These are phyloP conservation scores for Rhizopus arrhizus DNA, from an alignment of 371 early-diverging fungal genomes.

Conservation along the genomic window DNA sequence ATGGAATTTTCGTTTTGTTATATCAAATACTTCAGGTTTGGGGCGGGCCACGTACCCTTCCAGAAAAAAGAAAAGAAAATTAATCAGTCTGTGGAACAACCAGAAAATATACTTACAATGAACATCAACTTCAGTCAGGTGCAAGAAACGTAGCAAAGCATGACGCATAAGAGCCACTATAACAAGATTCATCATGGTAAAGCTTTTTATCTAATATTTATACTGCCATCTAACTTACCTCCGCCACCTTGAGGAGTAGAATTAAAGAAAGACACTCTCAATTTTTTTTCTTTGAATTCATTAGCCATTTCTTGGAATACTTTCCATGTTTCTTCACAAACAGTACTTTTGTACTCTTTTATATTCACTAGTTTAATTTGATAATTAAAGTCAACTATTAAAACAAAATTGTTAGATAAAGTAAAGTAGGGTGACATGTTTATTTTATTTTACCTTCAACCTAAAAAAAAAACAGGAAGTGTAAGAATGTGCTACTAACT, in stretches of 20 bases:
- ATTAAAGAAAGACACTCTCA: constrained; percentile 75
- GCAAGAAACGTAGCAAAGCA: constrained; percentile 72
- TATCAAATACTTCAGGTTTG: constrained; percentile 80
- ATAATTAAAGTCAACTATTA: constrained; percentile 65
- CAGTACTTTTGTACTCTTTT: constrained; percentile 61
- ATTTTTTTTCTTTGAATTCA: constrained; percentile 51
- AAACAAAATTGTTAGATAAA: constrained; percentile 2
- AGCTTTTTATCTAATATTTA: background rate
- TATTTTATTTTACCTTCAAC: constrained; percentile 43
- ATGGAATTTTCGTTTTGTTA: constrained; percentile 87
- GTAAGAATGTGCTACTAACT: background rate
- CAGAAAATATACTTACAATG: constrained; percentile 52
- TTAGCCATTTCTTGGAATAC: constrained; percentile 53
- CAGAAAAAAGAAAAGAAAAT: constrained; percentile 1
- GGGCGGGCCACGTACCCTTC: constrained; percentile 76
- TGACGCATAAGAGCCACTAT: constrained; percentile 90
- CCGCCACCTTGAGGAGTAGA: constrained; percentile 91
- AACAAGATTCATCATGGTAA: background rate
- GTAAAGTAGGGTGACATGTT: background rate
- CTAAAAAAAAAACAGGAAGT: constrained; percentile 22
- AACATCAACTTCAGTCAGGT: constrained; percentile 64
- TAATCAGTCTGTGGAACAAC: background rate
- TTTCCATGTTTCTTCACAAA: constrained; percentile 63
- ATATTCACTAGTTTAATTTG: constrained; percentile 64
- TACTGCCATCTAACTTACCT: constrained; percentile 33